A percentile compares a stretch with the other conserved stretches of the same genome.
Conservation (phyloP, 108 stramenopile genomes). For the Nitzschia inconspicua region DNA sequence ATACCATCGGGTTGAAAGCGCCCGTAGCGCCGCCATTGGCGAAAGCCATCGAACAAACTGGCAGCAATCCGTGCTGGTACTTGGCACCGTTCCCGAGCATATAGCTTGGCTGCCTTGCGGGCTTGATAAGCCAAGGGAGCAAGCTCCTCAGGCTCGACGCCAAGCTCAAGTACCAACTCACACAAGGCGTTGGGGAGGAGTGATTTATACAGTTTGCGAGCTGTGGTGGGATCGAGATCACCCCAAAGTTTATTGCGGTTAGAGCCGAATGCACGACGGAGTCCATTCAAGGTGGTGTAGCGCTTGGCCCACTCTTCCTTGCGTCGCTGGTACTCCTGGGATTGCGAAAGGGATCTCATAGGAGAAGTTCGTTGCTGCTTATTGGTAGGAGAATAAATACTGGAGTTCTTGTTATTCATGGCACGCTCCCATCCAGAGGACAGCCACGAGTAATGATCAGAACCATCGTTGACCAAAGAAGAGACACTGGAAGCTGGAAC, state of each 20-base stretch:
- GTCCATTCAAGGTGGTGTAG: constrained; percentile 69
- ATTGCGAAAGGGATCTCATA: too few relatives aligned
- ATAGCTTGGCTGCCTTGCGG: constrained; percentile 88
- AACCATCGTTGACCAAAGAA: too few relatives aligned
- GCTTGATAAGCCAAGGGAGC: constrained; percentile 92
- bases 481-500: too few relatives aligned
- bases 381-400: too few relatives aligned
- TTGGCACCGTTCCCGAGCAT: constrained; percentile 85
- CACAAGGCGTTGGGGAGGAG: constrained; percentile 77
- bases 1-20: constrained; percentile 79
- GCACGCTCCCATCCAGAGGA: too few relatives aligned
- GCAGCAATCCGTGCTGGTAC: constrained; percentile 81
- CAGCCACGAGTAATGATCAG: too few relatives aligned
- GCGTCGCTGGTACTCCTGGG: constrained; percentile 57
- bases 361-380: too few relatives aligned
- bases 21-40: constrained; percentile 76
- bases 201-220: constrained; percentile 79
- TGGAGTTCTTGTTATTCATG: neutral
- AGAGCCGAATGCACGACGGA: constrained; percentile 70
- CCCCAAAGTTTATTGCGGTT: constrained; percentile 87
- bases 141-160: constrained; percentile 64
- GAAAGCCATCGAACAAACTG: constrained; percentile 86
- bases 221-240: constrained; percentile 69
- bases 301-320: constrained; percentile 73
- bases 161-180: constrained; percentile 49